These are phyloP conservation scores for Lentinula detonsa DNA, from an alignment of 768 basidiomycete genomes.

Conservation along the genomic window DNA sequence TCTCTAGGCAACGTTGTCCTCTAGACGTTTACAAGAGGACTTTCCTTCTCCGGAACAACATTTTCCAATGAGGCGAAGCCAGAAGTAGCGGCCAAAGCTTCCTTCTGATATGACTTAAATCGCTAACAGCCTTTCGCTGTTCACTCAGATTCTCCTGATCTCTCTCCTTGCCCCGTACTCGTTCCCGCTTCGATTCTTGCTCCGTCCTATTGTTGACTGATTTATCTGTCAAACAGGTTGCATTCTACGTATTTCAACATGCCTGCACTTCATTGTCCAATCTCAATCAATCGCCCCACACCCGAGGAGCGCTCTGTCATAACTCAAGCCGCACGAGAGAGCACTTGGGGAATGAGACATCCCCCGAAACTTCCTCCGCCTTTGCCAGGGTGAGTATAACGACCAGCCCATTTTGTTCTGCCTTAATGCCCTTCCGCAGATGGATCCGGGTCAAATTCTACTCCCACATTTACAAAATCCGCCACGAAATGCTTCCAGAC, in stretches of 20 bases:
- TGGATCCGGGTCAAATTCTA: slow-evolving; percentile 4
- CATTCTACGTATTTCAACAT: neutral
- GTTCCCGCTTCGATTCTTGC: neutral
- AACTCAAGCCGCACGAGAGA: slow-evolving; percentile 1
- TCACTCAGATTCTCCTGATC: neutral
- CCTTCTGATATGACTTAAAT: neutral
- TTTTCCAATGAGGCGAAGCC: neutral
- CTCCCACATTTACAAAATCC: slow-evolving; percentile 1
- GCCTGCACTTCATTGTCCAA: neutral
- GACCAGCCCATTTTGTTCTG: too few species aligned
- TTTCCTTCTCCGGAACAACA: neutral
- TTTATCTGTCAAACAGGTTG: neutral
- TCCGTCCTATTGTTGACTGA: neutral
- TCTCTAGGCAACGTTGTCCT: neutral
- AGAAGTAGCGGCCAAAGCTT: neutral
- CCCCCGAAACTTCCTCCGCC: slow-evolving; percentile 1
- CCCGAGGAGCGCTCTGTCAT: neutral
- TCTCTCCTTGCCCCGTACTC: neutral
- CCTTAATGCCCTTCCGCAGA: neutral
- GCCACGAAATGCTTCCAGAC: slow-evolving; percentile 4
- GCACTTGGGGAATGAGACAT: slow-evolving; percentile 2
- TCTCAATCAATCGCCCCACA: neutral
- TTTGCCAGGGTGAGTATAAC: neutral
- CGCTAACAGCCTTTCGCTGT: neutral
- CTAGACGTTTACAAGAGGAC: neutral